Evolutionary conservation across 179 eudicot species (phyloP), one percentile per base, ranked within the genome.

Genomic region (Heliamphora pulchella): DNA sequence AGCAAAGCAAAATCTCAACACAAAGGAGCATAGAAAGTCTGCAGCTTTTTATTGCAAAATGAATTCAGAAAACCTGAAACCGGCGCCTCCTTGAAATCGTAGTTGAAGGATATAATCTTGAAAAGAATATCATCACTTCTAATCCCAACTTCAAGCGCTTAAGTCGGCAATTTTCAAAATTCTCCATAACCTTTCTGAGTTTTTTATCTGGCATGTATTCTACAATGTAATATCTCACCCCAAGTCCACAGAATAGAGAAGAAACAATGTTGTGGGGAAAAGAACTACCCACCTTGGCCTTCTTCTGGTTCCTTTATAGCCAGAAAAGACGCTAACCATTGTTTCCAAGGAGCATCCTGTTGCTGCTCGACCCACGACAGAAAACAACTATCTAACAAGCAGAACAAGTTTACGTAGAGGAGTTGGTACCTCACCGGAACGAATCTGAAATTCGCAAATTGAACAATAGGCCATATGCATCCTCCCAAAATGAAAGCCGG

Each of bases 311-410:
- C 89, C 80, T 87, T 83, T 64, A 83, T 71, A 47, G 78, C 71
- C 77, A 78, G 72, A 46, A 75, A 20, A 61, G 81, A 66, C 0
- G 68, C 11, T 41, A 87, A 76, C 82, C 83, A 83, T 15, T 86
- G 82, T 79, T 84, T 85, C 87, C 88, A 87, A 1, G 84, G 57
- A 2, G 85, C 90, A 80, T 87, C 90, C 50, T 82, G 74, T 68
- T 88, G 88, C 67, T 88, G 90, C 80, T 84, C 88, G 65, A 88
- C 77, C 88, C 90, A 86, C 2, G 90, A 86, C 81, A 88, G 67
- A 57, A 86, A 84, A 20, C 84, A 85, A 41, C 88, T 84, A 46
- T 87, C 88, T 63, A 86, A 62, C 88, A 86, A 76, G 82, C 87
- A 87, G 80, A 86, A 86, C 41, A 77, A 15, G 65, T 87, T 87